phyloP scores from a whole-genome alignment of 2,329 filamentous ascomycete species.

The Fusarium cyanostomum region DNA sequence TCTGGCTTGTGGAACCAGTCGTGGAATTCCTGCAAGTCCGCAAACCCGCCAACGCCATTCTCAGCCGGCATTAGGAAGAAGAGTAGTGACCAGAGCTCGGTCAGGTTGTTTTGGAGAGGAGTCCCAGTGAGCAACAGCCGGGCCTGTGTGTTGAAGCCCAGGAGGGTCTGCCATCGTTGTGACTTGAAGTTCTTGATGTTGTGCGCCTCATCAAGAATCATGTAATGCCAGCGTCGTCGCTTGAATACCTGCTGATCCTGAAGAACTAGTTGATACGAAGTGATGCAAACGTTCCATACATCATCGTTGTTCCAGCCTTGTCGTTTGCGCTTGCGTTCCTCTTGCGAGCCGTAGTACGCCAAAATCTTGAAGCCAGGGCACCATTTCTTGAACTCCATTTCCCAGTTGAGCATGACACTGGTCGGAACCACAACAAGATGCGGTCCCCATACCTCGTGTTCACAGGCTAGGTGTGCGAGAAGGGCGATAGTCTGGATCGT shows the following conservation, averaged over 20 bases:
- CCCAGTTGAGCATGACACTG: conserved; percentile 99
- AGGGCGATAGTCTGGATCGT: conserved; percentile 98
- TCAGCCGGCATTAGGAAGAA: conserved; percentile 97
- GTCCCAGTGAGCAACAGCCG: conserved; percentile 92
- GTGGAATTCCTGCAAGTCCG: conserved; percentile 94
- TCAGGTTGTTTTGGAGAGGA: conserved; percentile 95
- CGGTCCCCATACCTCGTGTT: conserved; percentile 92
- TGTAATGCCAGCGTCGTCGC: conserved; percentile 93
- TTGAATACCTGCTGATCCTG: conserved; percentile 96
- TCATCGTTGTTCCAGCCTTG: conserved; percentile 94
- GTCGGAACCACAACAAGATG: conserved; percentile 97
- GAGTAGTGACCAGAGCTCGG: conserved; percentile 94
- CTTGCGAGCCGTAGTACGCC: conserved; percentile 93
- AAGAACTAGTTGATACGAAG: conserved; percentile 94
- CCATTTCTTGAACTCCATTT: conserved; percentile 99
- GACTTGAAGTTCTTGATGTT: conserved; percentile 99
- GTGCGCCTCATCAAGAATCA: conserved; percentile 97
- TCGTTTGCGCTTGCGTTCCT: conserved; percentile 90
- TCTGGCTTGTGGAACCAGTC: conserved; percentile 96
- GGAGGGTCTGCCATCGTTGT: conserved; percentile 92
- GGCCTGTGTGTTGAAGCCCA: conserved; percentile 91
- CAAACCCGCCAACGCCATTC: conserved; percentile 87
- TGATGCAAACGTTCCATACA: conserved; percentile 96
- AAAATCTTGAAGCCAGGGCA: conserved; percentile 97
- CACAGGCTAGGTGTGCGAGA: conserved; percentile 88